phyloP scores from a whole-genome alignment of 176 grass and related monocot species.

The Bromus sterilis region DNA sequence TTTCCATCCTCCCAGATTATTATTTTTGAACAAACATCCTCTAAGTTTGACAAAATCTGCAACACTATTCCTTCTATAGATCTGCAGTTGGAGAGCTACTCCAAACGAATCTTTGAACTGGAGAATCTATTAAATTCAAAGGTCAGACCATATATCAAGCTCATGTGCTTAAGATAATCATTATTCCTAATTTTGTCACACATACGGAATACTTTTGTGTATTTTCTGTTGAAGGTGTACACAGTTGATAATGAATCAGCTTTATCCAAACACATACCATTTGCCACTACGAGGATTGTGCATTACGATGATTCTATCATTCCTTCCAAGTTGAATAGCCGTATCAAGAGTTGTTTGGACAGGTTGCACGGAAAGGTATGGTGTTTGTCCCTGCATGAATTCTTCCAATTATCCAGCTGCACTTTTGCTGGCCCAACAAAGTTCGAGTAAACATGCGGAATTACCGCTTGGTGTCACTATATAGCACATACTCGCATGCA shows the following conservation, averaged over 20 bases:
- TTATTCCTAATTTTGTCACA: background rate
- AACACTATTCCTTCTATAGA: conserved; percentile 8
- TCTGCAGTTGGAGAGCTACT: conserved; percentile 8
- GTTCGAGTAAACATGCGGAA: background rate
- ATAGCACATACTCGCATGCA: background rate
- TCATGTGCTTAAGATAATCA: background rate
- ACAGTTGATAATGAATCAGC: conserved; percentile 58
- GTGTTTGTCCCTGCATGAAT: background rate
- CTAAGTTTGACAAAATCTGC: background rate
- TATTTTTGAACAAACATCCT: background rate
- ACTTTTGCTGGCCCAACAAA: background rate
- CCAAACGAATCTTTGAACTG: conserved; percentile 30
- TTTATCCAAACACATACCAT: conserved; percentile 51
- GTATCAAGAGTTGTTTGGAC: conserved; percentile 24
- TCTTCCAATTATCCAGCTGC: conserved; percentile 5
- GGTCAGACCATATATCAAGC: conserved; percentile 27
- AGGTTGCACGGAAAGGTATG: conserved; percentile 48
- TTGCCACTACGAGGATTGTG: conserved; percentile 48
- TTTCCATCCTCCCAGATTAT: background rate
- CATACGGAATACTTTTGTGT: background rate
- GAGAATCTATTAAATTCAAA: conserved; percentile 77
- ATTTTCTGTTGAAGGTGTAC: conserved; percentile 62
- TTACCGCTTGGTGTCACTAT: background rate
- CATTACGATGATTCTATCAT: conserved; percentile 36
- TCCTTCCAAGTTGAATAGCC: background rate